Evolutionary conservation across 345 rosid species (phyloP), one percentile per base, ranked within the genome.

Genomic region (Salix suchowensis): DNA sequence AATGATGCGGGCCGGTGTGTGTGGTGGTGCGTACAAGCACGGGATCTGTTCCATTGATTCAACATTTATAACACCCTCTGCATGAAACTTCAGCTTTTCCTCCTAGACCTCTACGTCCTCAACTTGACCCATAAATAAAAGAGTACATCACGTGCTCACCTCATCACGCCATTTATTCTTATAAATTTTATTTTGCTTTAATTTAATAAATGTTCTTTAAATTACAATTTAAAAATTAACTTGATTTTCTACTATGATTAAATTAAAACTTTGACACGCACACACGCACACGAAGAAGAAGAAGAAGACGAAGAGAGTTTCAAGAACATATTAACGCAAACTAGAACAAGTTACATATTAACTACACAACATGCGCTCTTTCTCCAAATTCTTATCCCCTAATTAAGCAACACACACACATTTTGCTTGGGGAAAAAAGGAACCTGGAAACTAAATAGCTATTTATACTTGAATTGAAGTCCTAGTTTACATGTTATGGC

Each of bases 81-180:
- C 73, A 50, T 70, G 28, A 70, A 19, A 18, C 39, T 50, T 67
- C 34, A n/a, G n/a, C 48, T 10, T 32, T 50, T 75, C 1, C 34
- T 62, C 8, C 9, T 32, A 19, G 50, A 12, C 42, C 52, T 40
- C 68, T 5, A 44, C 65, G 19, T 48, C 61, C 52, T 15, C 34
- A n/a, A 7, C 5, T 16, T 50, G 72, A 74, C 64, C 9, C 15
- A 7, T 26, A 42, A 36, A 34, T 13, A 6, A 15, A 3, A 40
- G 32, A 32, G 68, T 66, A n/a, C 37, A 65, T 74, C 72, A 75
- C 77, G 67, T 75, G 77, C 8, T 16, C 16, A 50, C 5, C 55
- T 14, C 21, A 50, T 50, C 54, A 50, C 55, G 7, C 55, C 19
- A 34, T 34, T 0, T 34, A 34, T 34, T 34, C 37, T 34, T 34